Conservation (phyloP, 2,329 filamentous ascomycete species). For the Orbilia oligospora region DNA sequence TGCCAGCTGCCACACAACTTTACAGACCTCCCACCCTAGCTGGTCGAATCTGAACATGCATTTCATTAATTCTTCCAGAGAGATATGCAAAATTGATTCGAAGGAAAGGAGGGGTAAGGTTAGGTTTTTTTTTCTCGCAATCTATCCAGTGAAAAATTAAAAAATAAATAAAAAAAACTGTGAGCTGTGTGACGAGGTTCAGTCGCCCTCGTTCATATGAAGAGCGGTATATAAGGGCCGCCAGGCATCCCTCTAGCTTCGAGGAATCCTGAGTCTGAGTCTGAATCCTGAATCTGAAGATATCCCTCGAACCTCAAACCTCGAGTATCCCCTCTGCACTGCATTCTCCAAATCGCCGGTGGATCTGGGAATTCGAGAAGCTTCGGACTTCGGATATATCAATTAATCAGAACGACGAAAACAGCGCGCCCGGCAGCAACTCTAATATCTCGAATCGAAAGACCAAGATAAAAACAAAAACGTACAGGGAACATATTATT, state of each 20-base stretch:
- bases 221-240: constrained; percentile 54
- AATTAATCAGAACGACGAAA: constrained; percentile 40
- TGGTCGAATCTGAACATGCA: constrained; percentile 27
- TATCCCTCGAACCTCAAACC: constrained; percentile 23
- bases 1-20: constrained; percentile 17
- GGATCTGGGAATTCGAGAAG: constrained; percentile 19
- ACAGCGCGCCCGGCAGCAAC: constrained; percentile 35
- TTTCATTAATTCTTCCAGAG: constrained; percentile 32
- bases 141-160: constrained; percentile 34
- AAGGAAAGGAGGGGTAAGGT: constrained; percentile 50
- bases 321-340: background rate
- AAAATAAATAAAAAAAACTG: constrained; percentile 13
- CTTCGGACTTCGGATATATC: constrained; percentile 29
- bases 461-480: background rate
- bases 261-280: constrained; percentile 21
- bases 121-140: constrained; percentile 32
- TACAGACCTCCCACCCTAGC: constrained; percentile 33
- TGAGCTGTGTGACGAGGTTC: constrained; percentile 44
- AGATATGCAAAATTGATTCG: constrained; percentile 33
- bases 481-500: constrained; percentile 22
- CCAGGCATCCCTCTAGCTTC: constrained; percentile 41
- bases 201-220: constrained; percentile 28
- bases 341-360: constrained; percentile 18
- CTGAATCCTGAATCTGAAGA: too few relatives aligned
- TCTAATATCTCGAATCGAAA: constrained; percentile 26